Evolutionary conservation across 192 early-diverging fungal species (phyloP).

Genomic region (Coemansia asiatica): DNA sequence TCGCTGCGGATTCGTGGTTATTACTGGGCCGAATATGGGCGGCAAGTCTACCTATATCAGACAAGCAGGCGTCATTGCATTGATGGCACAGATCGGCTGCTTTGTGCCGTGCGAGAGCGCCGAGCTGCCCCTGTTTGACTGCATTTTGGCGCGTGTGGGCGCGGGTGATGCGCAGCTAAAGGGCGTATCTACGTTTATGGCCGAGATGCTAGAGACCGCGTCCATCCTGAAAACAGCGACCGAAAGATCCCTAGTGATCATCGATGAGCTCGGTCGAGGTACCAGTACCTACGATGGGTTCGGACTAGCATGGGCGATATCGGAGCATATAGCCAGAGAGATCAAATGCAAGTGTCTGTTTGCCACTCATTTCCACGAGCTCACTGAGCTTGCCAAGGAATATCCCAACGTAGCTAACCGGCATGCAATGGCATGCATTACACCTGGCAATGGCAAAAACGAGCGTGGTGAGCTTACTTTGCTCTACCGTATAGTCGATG

Average conservation of each 20-base stretch:
- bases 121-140: conserved; percentile 75
- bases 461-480: conserved; percentile 72
- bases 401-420: conserved; percentile 79
- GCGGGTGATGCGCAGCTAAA: conserved; percentile 91
- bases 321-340: conserved; percentile 62
- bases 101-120: conserved; percentile 89
- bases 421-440: conserved; percentile 78
- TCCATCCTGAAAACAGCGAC: conserved; percentile 89
- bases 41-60: conserved; percentile 98
- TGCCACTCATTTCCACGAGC: conserved; percentile 98
- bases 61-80: conserved; percentile 87
- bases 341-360: conserved; percentile 85
- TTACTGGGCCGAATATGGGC: conserved; percentile 98
- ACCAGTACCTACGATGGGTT: conserved; percentile 99
- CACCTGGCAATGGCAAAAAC: conserved; percentile 19
- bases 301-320: conserved; percentile 96
- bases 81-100: conserved; percentile 94
- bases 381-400: conserved; percentile 76
- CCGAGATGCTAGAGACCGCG: conserved; percentile 91
- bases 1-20: conserved; percentile 79
- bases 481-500: conserved; percentile 79
- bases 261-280: conserved; percentile 94
- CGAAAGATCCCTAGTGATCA: conserved; percentile 81
- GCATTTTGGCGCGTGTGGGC: conserved; percentile 88
- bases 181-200: conserved; percentile 96